A percentile compares a stretch with the other conserved stretches of the same genome.
These are phyloP conservation scores for Pochonia chlamydosporia DNA, from an alignment of 2,329 filamentous ascomycete genomes.

Conservation along the genomic window DNA sequence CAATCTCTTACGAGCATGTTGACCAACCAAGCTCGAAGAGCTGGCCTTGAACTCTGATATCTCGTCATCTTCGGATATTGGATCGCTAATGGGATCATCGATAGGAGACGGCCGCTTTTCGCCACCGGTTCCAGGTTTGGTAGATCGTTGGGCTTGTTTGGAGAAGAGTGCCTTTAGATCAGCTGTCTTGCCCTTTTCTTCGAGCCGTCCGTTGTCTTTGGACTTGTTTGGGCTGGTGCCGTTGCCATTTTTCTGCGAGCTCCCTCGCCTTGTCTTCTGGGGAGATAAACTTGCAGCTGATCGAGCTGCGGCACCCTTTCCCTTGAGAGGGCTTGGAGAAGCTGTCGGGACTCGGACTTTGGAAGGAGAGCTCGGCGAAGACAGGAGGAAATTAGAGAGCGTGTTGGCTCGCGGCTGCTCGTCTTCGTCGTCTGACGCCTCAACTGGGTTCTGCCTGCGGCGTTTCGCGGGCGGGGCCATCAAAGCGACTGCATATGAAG, in stretches of 20 bases:
- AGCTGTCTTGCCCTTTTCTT: constrained; percentile 47
- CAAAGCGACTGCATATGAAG: constrained; percentile 22
- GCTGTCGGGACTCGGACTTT: constrained; percentile 24
- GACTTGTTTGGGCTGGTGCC: constrained; percentile 33
- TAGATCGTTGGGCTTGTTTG: constrained; percentile 49
- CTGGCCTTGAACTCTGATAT: constrained; percentile 45
- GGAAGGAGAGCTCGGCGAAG: constrained; percentile 41
- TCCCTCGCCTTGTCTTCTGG: constrained; percentile 13
- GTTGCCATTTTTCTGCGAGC: constrained; percentile 18
- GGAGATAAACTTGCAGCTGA: constrained; percentile 13
- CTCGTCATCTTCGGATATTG: constrained; percentile 57
- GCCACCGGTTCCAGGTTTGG: constrained; percentile 24
- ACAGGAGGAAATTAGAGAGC: constrained; percentile 46
- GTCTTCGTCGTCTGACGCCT: constrained; percentile 45
- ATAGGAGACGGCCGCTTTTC: constrained; percentile 24
- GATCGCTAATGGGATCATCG: constrained; percentile 48
- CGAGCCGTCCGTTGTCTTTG: constrained; percentile 31
- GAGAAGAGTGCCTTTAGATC: constrained; percentile 57
- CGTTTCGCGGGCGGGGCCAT: constrained; percentile 57
- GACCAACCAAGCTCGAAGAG: constrained; percentile 48
- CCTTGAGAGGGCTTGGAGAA: constrained; percentile 38
- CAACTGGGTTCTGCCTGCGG: constrained; percentile 50
- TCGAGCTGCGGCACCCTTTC: constrained; percentile 11
- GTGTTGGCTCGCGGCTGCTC: constrained; percentile 38
- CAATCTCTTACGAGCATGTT: constrained; percentile 49